Percentiles rank a stretch among this genome's conserved stretches.
Evolutionary conservation across 208 protist genomes (phyloP).

Genomic region (Ichthyophonus hoferi): DNA sequence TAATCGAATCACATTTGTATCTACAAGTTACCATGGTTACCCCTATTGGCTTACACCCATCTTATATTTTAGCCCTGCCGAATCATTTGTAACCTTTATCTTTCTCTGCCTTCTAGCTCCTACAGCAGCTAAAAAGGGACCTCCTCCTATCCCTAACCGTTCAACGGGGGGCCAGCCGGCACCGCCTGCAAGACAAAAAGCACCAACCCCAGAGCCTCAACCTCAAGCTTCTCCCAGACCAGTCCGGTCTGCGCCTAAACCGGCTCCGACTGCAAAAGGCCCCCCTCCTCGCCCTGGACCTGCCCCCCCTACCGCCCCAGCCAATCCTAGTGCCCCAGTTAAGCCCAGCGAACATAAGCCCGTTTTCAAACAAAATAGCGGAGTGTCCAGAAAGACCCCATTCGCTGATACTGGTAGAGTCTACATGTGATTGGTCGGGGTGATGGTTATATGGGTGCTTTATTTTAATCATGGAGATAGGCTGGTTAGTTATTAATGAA

Average conservation of each 20-base stretch:
- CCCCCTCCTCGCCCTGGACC: background rate
- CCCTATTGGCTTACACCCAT: too few species aligned
- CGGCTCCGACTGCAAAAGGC: too few species aligned
- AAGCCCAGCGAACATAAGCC: background rate
- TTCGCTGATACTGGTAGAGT: background rate
- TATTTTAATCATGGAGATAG: background rate
- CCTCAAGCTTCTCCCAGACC: too few species aligned
- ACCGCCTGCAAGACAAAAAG: background rate
- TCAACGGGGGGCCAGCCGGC: background rate
- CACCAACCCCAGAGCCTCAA: background rate
- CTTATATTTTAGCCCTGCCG: too few species aligned
- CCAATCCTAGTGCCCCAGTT: background rate
- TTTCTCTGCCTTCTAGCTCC: too few species aligned
- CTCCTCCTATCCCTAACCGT: background rate
- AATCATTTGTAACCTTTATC: too few species aligned
- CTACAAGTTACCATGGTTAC: too few species aligned
- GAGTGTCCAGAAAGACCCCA: background rate
- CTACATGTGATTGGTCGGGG: background rate
- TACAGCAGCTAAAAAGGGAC: background rate
- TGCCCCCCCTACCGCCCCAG: background rate
- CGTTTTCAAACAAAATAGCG: background rate
- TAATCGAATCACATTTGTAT: too few species aligned
- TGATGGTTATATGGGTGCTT: too few species aligned
- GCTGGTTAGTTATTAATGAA: background rate
- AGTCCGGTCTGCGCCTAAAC: too few species aligned